These are phyloP conservation scores for Thielaviopsis punctulata DNA, from an alignment of 2,329 filamentous ascomycete genomes.

Conservation along the genomic window DNA sequence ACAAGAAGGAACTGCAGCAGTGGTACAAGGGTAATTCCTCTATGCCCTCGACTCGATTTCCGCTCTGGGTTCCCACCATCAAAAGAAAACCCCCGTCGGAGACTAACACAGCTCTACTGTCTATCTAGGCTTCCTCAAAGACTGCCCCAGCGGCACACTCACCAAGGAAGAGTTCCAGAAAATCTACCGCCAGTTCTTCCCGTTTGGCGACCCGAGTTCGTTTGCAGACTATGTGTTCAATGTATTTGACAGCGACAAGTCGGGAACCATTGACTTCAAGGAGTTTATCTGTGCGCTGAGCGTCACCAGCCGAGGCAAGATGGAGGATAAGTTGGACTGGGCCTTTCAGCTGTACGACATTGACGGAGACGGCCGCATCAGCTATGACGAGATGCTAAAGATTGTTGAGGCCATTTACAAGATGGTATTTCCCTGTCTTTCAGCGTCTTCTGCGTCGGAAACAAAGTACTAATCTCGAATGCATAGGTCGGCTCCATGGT, in stretches of 20 bases:
- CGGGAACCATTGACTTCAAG: constrained; percentile 96
- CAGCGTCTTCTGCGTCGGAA: neutral
- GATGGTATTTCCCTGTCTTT: constrained; percentile 48
- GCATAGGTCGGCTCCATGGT: constrained; percentile 92
- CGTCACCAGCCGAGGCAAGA: constrained; percentile 91
- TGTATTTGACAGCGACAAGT: constrained; percentile 95
- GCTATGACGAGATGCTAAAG: constrained; percentile 95
- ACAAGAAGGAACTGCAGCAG: constrained; percentile 99
- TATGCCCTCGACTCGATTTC: neutral
- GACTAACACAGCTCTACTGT: neutral
- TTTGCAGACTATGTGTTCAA: constrained; percentile 99
- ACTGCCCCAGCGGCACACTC: constrained; percentile 91
- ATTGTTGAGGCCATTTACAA: constrained; percentile 99
- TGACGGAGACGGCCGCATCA: constrained; percentile 96
- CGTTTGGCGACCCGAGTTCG: constrained; percentile 89
- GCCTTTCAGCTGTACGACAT: constrained; percentile 99
- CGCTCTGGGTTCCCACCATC: too few relatives aligned
- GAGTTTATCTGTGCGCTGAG: constrained; percentile 98
- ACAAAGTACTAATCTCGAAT: neutral
- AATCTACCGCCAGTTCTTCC: constrained; percentile 99
- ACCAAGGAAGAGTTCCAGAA: constrained; percentile 99
- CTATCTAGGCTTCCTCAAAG: constrained; percentile 75
- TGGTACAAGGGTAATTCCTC: constrained; percentile 83
- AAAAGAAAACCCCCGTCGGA: too few relatives aligned
- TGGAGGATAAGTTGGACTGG: constrained; percentile 99